Conservation (phyloP, 345 rosid genomes). For the Acer saccharum region DNA sequence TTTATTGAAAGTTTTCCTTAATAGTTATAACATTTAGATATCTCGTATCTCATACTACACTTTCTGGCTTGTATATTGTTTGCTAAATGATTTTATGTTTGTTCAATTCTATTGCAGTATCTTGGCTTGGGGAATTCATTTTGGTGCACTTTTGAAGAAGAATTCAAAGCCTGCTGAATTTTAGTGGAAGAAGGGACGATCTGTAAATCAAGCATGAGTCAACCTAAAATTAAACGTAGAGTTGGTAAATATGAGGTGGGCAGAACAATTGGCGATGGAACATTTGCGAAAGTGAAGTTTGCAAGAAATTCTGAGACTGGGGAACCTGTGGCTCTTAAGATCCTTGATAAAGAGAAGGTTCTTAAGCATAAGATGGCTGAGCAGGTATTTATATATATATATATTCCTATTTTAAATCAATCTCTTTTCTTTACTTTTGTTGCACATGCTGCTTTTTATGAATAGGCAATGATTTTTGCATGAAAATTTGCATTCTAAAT, state of each 20-base stretch:
- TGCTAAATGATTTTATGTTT: neutral
- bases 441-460: neutral
- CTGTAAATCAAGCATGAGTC: slow-evolving; percentile 45
- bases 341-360: slow-evolving; percentile 95
- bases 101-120: neutral
- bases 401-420: neutral
- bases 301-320: slow-evolving; percentile 88
- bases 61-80: neutral
- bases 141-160: slow-evolving; percentile 25
- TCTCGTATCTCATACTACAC: neutral
- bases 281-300: slow-evolving; percentile 97
- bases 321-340: slow-evolving; percentile 87
- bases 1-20: neutral
- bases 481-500: neutral
- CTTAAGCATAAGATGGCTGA: slow-evolving; percentile 97
- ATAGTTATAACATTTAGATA: neutral
- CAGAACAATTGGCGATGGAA: slow-evolving; percentile 95
- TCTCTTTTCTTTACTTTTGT: slow-evolving; percentile 5
- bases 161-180: slow-evolving; percentile 14
- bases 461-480: neutral
- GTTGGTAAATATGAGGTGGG: slow-evolving; percentile 96
- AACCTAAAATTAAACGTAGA: slow-evolving; percentile 70
- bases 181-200: slow-evolving; percentile 13
- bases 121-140: neutral
- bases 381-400: slow-evolving; percentile 56